phyloP scores from a whole-genome alignment of 139 green algal species.

The Pleodorina starrii region DNA sequence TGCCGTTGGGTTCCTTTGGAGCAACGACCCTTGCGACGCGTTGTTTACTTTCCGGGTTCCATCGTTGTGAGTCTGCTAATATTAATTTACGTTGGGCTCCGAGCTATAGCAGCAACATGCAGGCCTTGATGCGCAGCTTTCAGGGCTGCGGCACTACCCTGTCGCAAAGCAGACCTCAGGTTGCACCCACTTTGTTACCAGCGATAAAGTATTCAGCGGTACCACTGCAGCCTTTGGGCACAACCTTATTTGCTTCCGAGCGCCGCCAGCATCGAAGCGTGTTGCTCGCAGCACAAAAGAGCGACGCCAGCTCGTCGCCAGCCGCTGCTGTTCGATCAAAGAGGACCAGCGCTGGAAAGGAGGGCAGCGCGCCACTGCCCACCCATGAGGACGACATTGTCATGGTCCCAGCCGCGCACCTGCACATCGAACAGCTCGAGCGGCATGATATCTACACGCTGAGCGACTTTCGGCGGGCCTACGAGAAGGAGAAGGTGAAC shows the following conservation, averaged over 20 bases:
- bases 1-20: not conserved
- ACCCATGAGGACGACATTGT: not conserved
- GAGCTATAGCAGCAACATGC: not conserved
- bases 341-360: not conserved
- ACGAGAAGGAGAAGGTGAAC: not conserved
- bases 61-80: not conserved
- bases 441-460: not conserved
- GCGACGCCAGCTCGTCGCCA: not conserved
- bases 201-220: not conserved
- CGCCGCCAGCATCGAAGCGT: not conserved
- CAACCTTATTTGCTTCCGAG: not conserved
- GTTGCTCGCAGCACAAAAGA: not conserved
- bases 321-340: not conserved
- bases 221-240: not conserved
- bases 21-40: not conserved
- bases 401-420: not conserved
- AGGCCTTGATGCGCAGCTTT: not conserved
- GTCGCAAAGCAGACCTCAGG: not conserved
- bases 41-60: not conserved
- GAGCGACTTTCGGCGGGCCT: not conserved
- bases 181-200: not conserved
- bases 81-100: too few relatives aligned
- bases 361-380: not conserved
- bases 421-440: not conserved
- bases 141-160: not conserved